Evolutionary conservation across 495 filamentous ascomycete genomes (phyloP).

Genomic region (Polyplosphaeria fusca): DNA sequence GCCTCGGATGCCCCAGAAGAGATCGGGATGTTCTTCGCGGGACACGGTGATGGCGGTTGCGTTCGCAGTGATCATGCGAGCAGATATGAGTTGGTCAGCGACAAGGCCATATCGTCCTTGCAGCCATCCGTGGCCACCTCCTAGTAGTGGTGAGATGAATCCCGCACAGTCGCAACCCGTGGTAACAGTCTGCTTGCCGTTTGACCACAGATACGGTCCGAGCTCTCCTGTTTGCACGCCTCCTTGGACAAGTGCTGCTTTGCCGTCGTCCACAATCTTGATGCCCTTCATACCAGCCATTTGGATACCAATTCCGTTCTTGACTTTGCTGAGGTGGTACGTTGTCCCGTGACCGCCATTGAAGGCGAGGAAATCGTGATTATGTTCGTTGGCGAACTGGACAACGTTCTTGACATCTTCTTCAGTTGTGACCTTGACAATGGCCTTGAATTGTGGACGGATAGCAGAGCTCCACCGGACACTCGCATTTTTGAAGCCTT

Average conservation of each 20-base stretch:
- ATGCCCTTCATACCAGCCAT: conserved; percentile 1
- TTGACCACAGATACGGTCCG: neutral
- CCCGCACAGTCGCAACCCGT: conserved; percentile 9
- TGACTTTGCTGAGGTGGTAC: neutral
- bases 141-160: conserved; percentile 6
- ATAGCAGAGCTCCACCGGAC: no score
- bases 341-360: conserved; percentile 7
- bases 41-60: conserved; percentile 48
- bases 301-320: neutral
- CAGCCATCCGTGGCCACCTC: conserved; percentile 8
- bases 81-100: conserved; percentile 59
- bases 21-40: conserved; percentile 32
- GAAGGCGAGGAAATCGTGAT: conserved; percentile 4
- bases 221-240: neutral
- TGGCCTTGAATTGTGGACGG: no score
- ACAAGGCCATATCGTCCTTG: conserved; percentile 46
- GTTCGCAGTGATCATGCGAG: conserved; percentile 62
- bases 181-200: conserved; percentile 12
- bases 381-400: neutral
- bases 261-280: neutral
- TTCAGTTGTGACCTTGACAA: conserved; percentile 11
- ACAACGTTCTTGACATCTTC: conserved; percentile 6
- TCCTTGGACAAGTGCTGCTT: conserved; percentile 4
- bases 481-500: no score
- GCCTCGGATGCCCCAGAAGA: conserved; percentile 54